Conservation (phyloP, 257 asterid genomes). For the Solanum corneliomulleri region DNA sequence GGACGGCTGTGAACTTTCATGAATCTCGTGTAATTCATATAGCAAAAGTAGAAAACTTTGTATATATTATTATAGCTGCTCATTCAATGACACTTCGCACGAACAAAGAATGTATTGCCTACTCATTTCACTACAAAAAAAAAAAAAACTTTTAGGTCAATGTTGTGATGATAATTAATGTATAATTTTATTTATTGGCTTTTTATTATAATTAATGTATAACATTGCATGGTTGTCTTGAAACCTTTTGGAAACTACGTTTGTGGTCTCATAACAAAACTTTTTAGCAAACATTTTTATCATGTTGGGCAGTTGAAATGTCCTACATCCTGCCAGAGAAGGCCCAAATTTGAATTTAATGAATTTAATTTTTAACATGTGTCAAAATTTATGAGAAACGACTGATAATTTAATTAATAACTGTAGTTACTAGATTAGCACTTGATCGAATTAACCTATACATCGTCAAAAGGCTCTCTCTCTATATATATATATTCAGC, state of each 20-base stretch:
- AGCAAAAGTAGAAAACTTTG: neutral
- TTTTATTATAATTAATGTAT: too few species aligned
- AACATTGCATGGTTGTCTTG: neutral
- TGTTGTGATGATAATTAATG: neutral
- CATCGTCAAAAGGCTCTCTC: too few species aligned
- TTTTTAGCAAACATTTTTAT: neutral
- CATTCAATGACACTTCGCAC: conserved; percentile 1
- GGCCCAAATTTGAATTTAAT: neutral
- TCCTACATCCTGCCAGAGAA: neutral
- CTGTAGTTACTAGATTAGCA: too few species aligned
- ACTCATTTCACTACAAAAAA: neutral
- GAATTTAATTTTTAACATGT: neutral
- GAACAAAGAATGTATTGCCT: conserved; percentile 5
- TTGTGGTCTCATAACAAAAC: neutral
- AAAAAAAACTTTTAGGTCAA: neutral
- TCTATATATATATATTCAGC: too few species aligned
- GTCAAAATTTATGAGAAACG: neutral
- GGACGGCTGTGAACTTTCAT: neutral
- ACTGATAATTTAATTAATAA: too few species aligned
- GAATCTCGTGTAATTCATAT: neutral
- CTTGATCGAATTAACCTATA: neutral
- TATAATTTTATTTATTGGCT: too few species aligned
- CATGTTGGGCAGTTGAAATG: neutral
- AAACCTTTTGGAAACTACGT: neutral
- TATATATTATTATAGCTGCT: neutral